Evolutionary conservation across 164 flowering plant genomes (phyloP).

Genomic region (Euptelea pleiosperma): DNA sequence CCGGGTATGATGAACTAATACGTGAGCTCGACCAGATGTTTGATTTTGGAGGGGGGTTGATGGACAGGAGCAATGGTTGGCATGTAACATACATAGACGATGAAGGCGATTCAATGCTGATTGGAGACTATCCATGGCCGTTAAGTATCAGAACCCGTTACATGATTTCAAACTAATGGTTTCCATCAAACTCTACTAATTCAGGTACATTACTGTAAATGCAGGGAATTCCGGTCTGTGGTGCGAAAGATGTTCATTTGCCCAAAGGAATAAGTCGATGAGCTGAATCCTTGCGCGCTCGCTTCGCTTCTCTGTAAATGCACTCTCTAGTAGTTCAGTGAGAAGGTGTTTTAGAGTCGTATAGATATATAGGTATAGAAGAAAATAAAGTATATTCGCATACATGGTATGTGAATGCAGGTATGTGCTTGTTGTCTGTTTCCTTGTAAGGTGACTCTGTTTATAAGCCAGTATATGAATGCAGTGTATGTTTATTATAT

Average conservation of each 20-base stretch:
- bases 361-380: too few species aligned
- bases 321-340: too few species aligned
- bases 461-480: too few species aligned
- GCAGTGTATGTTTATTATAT: too few species aligned
- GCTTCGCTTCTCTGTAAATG: not conserved
- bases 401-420: too few species aligned
- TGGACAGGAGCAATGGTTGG: slow-evolving; percentile 45
- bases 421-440: too few species aligned
- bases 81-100: slow-evolving; percentile 38
- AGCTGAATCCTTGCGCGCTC: slow-evolving; percentile 18
- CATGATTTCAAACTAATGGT: not conserved
- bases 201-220: not conserved
- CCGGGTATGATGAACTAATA: slow-evolving; percentile 47
- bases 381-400: too few species aligned
- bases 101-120: slow-evolving; percentile 44
- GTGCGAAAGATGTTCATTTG: slow-evolving; percentile 40
- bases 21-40: slow-evolving; percentile 51
- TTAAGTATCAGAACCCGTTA: slow-evolving; percentile 23
- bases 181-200: not conserved
- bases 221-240: slow-evolving; percentile 39
- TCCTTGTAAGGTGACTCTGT: too few species aligned
- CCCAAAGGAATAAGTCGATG: slow-evolving; percentile 35
- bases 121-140: slow-evolving; percentile 61
- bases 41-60: slow-evolving; percentile 42
- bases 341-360: too few species aligned